A percentile compares a stretch with the other conserved stretches of the same genome.
phyloP scores from a whole-genome alignment of 2,329 filamentous ascomycete genomes.

The Cladorrhinum sp. region DNA sequence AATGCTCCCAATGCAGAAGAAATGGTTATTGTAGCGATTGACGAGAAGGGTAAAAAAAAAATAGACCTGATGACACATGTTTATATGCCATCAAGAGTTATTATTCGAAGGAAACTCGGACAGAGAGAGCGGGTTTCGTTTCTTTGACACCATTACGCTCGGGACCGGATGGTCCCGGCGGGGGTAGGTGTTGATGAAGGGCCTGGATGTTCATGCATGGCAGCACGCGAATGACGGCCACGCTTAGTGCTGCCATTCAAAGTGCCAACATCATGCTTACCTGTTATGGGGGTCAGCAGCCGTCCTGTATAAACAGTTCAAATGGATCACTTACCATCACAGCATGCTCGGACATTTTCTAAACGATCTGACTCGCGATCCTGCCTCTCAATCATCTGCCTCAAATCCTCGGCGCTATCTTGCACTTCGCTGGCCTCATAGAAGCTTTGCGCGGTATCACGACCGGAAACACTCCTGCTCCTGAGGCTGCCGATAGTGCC shows the following conservation, averaged over 20 bases:
- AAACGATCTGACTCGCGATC: constrained; percentile 74
- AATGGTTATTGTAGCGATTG: constrained; percentile 25
- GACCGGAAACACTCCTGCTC: constrained; percentile 47
- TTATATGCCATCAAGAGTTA: constrained; percentile 11
- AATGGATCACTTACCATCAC: constrained; percentile 72
- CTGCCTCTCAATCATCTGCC: constrained; percentile 74
- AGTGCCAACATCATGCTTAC: constrained; percentile 71
- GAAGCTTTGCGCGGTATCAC: constrained; percentile 42
- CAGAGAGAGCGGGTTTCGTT: background rate
- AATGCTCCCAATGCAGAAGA: constrained; percentile 22
- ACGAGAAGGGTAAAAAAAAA: constrained; percentile 16
- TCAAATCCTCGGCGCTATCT: constrained; percentile 79
- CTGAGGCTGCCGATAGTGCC: constrained; percentile 54
- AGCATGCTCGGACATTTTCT: constrained; percentile 95
- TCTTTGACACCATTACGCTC: constrained; percentile 22
- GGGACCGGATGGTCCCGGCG: constrained; percentile 28
- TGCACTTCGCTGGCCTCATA: constrained; percentile 57
- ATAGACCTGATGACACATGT: constrained; percentile 14
- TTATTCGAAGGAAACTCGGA: constrained; percentile 22
- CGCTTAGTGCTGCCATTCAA: constrained; percentile 49
- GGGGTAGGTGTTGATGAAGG: constrained; percentile 27
- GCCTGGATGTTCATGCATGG: constrained; percentile 31
- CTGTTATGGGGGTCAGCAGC: constrained; percentile 40
- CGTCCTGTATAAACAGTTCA: background rate
- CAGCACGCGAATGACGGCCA: constrained; percentile 39